phyloP scores from a whole-genome alignment of 139 green algal genomes.

The Penium margaritaceum region DNA sequence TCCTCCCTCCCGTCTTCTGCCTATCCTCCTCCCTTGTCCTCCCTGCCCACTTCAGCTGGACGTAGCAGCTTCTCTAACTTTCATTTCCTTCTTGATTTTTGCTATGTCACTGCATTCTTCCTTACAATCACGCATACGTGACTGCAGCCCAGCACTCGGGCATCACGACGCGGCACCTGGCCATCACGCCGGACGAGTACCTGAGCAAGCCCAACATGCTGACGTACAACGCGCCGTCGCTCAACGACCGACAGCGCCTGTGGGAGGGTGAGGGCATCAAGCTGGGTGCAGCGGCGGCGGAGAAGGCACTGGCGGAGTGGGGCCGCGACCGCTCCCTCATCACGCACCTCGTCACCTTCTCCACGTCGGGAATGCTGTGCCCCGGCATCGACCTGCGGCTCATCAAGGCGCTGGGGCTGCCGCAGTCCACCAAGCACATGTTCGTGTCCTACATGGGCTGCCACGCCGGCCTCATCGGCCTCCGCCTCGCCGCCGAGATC shows the following conservation, averaged over 20 bases:
- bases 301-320: conserved; percentile 32
- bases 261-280: background rate
- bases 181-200: background rate
- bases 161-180: conserved; percentile 23
- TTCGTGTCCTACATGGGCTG: conserved; percentile 32
- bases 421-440: conserved; percentile 19
- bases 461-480: conserved; percentile 27
- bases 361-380: conserved; percentile 31
- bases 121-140: no score
- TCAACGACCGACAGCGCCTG: conserved; percentile 14
- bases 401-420: conserved; percentile 26
- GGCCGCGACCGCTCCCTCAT: conserved; percentile 9
- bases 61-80: no score
- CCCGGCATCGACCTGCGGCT: conserved; percentile 27
- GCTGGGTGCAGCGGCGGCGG: conserved; percentile 6
- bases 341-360: conserved; percentile 35
- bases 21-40: no score
- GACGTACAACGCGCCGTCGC: background rate
- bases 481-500: conserved; percentile 21
- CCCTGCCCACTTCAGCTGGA: no score
- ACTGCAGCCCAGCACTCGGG: conserved; percentile 17
- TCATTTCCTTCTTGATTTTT: no score
- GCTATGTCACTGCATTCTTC: no score
- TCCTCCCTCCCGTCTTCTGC: no score
- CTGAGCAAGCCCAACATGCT: background rate